Conservation (phyloP, 2,329 filamentous ascomycete genomes). For the Colletotrichum sp. region DNA sequence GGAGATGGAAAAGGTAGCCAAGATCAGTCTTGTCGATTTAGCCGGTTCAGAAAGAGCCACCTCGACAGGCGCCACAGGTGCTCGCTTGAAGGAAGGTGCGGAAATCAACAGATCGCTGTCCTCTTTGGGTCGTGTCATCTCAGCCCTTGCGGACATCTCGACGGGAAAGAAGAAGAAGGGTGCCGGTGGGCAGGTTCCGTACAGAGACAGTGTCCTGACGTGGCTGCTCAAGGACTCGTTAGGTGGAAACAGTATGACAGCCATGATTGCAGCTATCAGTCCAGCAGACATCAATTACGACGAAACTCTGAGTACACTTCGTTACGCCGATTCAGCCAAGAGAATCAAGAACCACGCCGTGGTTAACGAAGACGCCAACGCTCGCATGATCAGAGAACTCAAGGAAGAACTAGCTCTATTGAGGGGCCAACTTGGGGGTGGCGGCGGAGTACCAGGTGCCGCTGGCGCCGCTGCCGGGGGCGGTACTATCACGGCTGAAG, state of each 20-base stretch:
- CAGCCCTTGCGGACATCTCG: slow-evolving; percentile 88
- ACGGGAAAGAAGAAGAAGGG: slow-evolving; percentile 84
- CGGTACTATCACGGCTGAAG: slow-evolving; percentile 64
- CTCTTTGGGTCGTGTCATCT: slow-evolving; percentile 96
- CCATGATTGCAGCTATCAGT: slow-evolving; percentile 99
- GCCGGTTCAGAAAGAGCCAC: slow-evolving; percentile 96
- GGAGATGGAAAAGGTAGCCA: slow-evolving; percentile 96
- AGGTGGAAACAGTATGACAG: slow-evolving; percentile 98
- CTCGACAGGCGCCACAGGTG: slow-evolving; percentile 96
- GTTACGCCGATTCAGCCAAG: slow-evolving; percentile 97
- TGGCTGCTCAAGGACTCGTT: slow-evolving; percentile 97
- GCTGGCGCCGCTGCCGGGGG: slow-evolving; percentile 46
- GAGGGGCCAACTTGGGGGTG: slow-evolving; percentile 79
- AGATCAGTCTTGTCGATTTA: slow-evolving; percentile 97
- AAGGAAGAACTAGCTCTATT: slow-evolving; percentile 92
- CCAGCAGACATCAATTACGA: slow-evolving; percentile 99
- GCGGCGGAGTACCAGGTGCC: slow-evolving; percentile 45
- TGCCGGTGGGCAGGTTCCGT: slow-evolving; percentile 78
- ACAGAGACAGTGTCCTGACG: slow-evolving; percentile 94
- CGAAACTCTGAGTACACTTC: slow-evolving; percentile 91
- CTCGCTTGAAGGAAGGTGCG: slow-evolving; percentile 93
- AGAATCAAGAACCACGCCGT: slow-evolving; percentile 99
- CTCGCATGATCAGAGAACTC: slow-evolving; percentile 96
- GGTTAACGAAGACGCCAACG: slow-evolving; percentile 98
- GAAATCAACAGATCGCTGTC: slow-evolving; percentile 98